Conservation (phyloP, 2,329 filamentous ascomycete species). For the Penicillium sp. region DNA sequence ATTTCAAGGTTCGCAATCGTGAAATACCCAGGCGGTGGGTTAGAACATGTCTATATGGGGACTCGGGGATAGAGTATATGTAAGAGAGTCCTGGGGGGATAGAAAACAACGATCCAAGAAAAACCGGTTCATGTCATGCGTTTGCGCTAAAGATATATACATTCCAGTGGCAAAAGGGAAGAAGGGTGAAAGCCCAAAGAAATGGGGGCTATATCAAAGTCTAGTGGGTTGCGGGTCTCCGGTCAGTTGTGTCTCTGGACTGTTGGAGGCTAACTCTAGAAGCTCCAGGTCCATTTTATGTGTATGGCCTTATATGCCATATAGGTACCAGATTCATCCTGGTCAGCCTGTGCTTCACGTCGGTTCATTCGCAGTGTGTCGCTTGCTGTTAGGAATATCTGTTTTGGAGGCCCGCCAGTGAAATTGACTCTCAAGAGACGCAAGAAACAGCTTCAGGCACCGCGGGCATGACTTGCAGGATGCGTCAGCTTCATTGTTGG, state of each 20-base stretch:
- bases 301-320: not conserved
- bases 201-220: not conserved
- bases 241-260: not conserved
- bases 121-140: conserved; percentile 16
- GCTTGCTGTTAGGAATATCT: too few relatives aligned
- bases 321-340: too few relatives aligned
- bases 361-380: too few relatives aligned
- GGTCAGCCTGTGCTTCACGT: too few relatives aligned
- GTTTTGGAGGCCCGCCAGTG: too few relatives aligned
- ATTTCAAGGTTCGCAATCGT: not conserved
- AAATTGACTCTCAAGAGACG: too few relatives aligned
- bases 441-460: not conserved
- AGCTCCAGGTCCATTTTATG: not conserved
- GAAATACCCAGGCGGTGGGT: too few relatives aligned
- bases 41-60: too few relatives aligned
- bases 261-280: conserved; percentile 7
- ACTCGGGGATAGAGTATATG: too few relatives aligned
- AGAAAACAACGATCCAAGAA: not conserved
- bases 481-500: not conserved
- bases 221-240: not conserved
- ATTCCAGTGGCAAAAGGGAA: conserved; percentile 5
- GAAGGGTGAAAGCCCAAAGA: not conserved
- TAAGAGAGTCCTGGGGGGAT: too few relatives aligned
- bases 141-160: conserved; percentile 25
- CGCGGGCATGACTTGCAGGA: not conserved